Base-by-base conservation (phyloP, 495 filamentous ascomycete species). In the Xylaria grammica region DNA sequence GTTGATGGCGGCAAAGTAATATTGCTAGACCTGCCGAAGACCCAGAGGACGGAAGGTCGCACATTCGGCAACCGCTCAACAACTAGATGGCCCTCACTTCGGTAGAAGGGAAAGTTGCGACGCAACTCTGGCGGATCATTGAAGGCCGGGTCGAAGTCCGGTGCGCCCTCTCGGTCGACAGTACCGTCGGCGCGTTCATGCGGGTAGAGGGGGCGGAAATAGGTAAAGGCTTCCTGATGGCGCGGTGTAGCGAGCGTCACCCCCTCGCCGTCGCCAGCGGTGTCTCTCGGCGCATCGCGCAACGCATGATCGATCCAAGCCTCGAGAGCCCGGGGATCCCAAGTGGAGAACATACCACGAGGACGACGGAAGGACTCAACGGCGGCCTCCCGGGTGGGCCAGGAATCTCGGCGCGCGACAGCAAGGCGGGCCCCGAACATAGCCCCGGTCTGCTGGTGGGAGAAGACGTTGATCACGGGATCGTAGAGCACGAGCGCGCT, bases 401-500 rank as follows among this genome's bases (percentile, higher is more conserved):
- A 93, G 26, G 83, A 54, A 68, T 93, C 90, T 45, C 84, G 84
- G 32, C 90, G 82, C 67, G 81, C 79, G 48, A 86, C 85, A 22
- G 75, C 72, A 11, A 68, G 62, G 34, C 60, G 42, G 61, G 72
- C 68, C 3, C 72, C 72, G 4, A 19, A n/a, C 56, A 72, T 63
- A 56, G 72, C 75, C 54, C 68, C 66, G 17, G 49, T 34, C 56
- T 61, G 77, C 54, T 60, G 67, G 42, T 42, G 67, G 22, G 66
- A 75, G 48, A 79, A 82, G 26, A 72, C 72, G 68, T 80, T 74
- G 46, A 77, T 77, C 69, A 90, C 86, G 5, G 93, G 91, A 72
- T 97, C 93, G 1, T 96, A 77, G 4, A 94, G 83, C 45, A 94
- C 79, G 8, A 96, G 71, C 1, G 86, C 85, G 60, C 87, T 81